Base-by-base conservation (phyloP, 768 basidiomycete species). In the Lentinus brumalis region DNA sequence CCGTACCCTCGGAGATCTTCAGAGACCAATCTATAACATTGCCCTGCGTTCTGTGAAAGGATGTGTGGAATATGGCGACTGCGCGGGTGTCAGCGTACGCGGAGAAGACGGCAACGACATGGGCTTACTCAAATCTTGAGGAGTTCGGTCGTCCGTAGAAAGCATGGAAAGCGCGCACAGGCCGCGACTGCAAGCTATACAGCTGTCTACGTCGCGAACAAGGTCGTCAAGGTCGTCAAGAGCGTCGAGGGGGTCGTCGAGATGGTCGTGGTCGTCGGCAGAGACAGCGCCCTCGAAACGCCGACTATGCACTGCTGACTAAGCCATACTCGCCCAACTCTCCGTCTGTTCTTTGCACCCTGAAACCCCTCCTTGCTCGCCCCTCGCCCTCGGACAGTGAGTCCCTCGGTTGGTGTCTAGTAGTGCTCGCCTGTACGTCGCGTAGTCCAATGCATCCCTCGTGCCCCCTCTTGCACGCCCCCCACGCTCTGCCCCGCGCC, bases 11-110 rank as follows among this genome's bases (percentile, higher is more conserved):
- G 69, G 78, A 85, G 9, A 86, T 84, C 68, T 86, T 91, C 32
- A 89, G 70, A 46, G 81, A 85, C 92, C 92, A 94, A 73, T 93
- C 91, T 14, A 93, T 77, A 14, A 86, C 71, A 70, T 92, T 92
- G 14, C 92, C 92, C 64, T 84, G 82, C 21, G 91, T 94, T 1
- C 90, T 88, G 74, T 94, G 92, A 67, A 94, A 94, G 6, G 90
- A 91, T 16, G 87, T 81, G 74, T 93, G 91, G 63, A 92, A 93
- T 70, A 92, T 88, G 11, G 91, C 89, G 69, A 91, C 91, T 92
- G 66, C 50, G 44, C 8, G 14, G 46, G 52, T 16, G 11, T 44
- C 40, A n/a, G 45, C 49, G 9, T n/a, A 61, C 75, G 49, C 54
- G 21, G 21, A 26, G 21, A 26, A 26, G 21, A 26, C 21, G 21